Base-by-base conservation (phyloP, 768 basidiomycete genomes). In the Gymnopilus junonius region DNA sequence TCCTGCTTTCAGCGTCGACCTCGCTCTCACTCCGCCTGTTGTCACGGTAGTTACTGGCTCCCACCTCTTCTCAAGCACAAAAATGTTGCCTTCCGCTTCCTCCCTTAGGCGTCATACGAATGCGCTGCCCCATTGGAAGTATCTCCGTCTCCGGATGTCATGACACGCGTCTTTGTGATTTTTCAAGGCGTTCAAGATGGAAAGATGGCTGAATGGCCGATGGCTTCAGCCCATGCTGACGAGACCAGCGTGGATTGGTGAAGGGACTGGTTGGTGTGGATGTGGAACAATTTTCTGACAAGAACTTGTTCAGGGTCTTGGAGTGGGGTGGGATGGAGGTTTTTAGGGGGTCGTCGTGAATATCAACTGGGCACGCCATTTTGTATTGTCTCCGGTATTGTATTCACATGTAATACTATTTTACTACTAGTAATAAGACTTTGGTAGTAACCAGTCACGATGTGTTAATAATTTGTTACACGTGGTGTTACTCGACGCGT, bases 241-340 rank as follows among this genome's bases (percentile, higher is more conserved):
- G 67, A 68, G 12, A 34, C 3, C 3, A 69, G 74, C 27, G 74
- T 71, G 3, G 59, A 62, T 11, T 61, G 54, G 1, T 83, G 80
- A 79, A 54, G 62, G 2, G 68, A 54, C 2, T 79, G 1, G 80
- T 82, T 5, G 81, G 79, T 1, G 71, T 78, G 1, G 70, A 79
- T 35, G 50, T 56, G 6, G 70, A 60, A 12, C 62, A 67, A 17
- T 71, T 69, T 25, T 56, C 58, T 27, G 73, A 81, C 53, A 58
- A 53, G 8, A 55, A 61, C 3, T 57, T 79, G 58, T 81, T 79
- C 61, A 59, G 81, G 10, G 80, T 80, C 0, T 40, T 84, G 46
- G 83, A 84, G 59, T 84, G 81, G 82, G 82, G 80, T 23, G 81
- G 79, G 2, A 82, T 82, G 80, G 79, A 83, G 66, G 70, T 82